phyloP scores from a whole-genome alignment of 2,329 filamentous ascomycete species.

The Colletotrichum cordylinicola region DNA sequence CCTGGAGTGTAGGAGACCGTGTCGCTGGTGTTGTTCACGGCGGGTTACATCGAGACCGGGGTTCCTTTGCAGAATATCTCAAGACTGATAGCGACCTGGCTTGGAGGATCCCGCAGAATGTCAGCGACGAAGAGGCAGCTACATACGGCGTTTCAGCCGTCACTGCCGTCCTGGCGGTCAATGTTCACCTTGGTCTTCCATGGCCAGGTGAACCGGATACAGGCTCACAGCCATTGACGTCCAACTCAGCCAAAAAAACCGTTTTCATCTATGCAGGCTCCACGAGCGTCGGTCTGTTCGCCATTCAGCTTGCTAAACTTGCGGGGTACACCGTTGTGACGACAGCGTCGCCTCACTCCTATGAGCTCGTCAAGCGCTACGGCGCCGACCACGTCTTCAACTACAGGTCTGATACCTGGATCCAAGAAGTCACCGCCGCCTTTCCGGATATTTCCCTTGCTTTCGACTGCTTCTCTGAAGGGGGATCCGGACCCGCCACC shows the following conservation, averaged over 20 bases:
- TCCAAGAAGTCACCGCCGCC: not conserved
- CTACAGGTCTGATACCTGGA: constrained; percentile 35
- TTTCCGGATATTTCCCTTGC: constrained; percentile 31
- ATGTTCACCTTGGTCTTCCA: constrained; percentile 27
- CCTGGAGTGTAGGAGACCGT: constrained; percentile 28
- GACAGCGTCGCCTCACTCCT: constrained; percentile 32
- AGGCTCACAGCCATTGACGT: not conserved
- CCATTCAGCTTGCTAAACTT: constrained; percentile 1
- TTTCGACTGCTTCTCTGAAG: constrained; percentile 36
- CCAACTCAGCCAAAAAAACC: constrained; percentile 1
- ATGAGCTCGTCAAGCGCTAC: constrained; percentile 41
- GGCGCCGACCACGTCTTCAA: constrained; percentile 54
- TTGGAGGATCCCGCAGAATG: constrained; percentile 27
- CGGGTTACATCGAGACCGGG: constrained; percentile 28
- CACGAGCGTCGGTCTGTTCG: constrained; percentile 19
- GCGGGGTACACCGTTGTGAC: constrained; percentile 7
- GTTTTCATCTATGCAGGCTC: constrained; percentile 31
- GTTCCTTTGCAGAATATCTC: constrained; percentile 32
- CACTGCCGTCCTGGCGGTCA: constrained; percentile 31
- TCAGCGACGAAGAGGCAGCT: constrained; percentile 27
- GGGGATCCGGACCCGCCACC: constrained; percentile 29
- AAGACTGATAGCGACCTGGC: constrained; percentile 27
- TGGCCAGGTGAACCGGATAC: not conserved
- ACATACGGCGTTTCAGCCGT: constrained; percentile 32
- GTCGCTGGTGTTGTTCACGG: constrained; percentile 30